phyloP scores from a whole-genome alignment of 2,329 filamentous ascomycete genomes.

The Colletotrichum navitas region DNA sequence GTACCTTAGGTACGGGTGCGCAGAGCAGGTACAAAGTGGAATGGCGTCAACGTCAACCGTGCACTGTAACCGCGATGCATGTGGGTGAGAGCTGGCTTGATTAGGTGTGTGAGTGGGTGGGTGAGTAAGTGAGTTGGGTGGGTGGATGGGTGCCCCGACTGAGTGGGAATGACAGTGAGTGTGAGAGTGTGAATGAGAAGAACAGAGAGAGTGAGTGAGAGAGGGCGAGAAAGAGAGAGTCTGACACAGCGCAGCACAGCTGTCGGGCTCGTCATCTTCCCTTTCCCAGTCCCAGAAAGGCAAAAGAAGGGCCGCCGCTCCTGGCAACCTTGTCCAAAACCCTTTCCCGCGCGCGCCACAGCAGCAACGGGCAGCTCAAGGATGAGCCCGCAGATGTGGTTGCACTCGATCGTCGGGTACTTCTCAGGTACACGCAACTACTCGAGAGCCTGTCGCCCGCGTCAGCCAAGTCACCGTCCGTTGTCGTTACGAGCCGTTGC shows the following conservation, averaged over 20 bases:
- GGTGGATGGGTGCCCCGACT: background rate
- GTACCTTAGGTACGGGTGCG: background rate
- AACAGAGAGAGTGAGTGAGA: background rate
- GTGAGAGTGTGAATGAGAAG: background rate
- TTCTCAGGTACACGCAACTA: constrained; percentile 10
- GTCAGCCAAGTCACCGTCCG: background rate
- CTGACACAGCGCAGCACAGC: constrained; percentile 13
- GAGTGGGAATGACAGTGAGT: background rate
- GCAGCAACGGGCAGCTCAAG: constrained; percentile 11
- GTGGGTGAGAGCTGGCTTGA: constrained; percentile 5
- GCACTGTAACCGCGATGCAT: constrained; percentile 15
- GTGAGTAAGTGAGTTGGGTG: constrained; percentile 16
- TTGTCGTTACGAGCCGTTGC: background rate
- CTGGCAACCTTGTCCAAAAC: constrained; percentile 27
- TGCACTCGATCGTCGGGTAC: constrained; percentile 23
- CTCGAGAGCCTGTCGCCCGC: background rate
- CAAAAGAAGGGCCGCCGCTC: constrained; percentile 13
- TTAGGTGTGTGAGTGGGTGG: constrained; percentile 11
- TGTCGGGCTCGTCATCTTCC: constrained; percentile 12
- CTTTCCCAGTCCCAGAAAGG: constrained; percentile 13
- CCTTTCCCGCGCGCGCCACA: constrained; percentile 11
- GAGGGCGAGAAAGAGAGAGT: background rate
- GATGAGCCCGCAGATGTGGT: constrained; percentile 17
- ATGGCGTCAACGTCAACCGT: constrained; percentile 7
- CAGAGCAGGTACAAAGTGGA: constrained; percentile 19